Evolutionary conservation across 176 grass and related monocot species (phyloP), one percentile per base, ranked within the genome.

Genomic region (Raddia distichophylla): DNA sequence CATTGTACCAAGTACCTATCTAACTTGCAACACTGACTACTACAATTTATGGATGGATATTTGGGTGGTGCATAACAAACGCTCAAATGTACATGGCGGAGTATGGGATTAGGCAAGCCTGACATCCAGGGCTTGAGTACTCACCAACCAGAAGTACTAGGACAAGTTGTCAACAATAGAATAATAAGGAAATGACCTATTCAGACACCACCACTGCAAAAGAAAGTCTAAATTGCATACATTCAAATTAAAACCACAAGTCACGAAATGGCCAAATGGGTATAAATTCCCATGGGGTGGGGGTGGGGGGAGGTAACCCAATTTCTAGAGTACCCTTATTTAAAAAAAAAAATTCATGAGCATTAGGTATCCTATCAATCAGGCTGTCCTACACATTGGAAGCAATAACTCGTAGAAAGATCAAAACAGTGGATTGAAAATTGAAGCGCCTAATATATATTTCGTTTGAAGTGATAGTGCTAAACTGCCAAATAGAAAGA

Each of bases 351-450:
- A 53, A 71, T 52, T 32, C 27, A 82, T 50, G 59, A 65, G 27
- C 35, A 54, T 52, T 18, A 20, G 18, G 40, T 22, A 85, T 48
- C 43, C 51, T 53, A 52, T 79, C 63, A 73, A 78, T 78, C 48
- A 43, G 5, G 48, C 33, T 66, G 22, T 6, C 42, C 59, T 65
- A 72, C 59, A 6, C 37, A 74, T 51, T 60, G 19, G 67, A 78
- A 58, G 55, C 16, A 61, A 79, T 53, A 32, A 76, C 52, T 2
- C 8, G 46, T 71, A 48, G 14, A 46, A 18, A 69, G 15, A 71
- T 69, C 79, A 71, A 69, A 18, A 69, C 17, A 80, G 20, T 81
- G 11, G 44, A 40, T 71, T 60, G 14, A 81, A 17, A 81, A 54
- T 13, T 67, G 34, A 55, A 56, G 44, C 22, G 42, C 13, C 17